These are phyloP conservation scores for Eleusine indica DNA, from an alignment of 176 grass and related monocot genomes.

Conservation along the genomic window DNA sequence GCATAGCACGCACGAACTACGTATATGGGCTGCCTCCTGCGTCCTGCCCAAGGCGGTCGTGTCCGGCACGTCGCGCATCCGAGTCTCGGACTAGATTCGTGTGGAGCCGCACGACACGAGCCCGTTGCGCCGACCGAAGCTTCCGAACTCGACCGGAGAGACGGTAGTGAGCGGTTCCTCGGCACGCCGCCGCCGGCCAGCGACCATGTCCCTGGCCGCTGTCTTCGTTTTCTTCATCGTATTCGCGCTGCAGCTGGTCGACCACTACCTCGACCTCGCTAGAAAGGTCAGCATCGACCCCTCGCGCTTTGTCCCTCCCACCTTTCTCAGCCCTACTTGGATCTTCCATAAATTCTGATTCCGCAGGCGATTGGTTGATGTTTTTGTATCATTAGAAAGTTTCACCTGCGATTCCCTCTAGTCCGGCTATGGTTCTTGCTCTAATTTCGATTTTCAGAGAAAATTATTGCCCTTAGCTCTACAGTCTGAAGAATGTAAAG, in stretches of 20 bases:
- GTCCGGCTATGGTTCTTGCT: neutral
- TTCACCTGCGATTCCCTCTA: neutral
- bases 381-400: neutral
- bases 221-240: conserved; percentile 75
- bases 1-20: neutral
- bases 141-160: conserved; percentile 10
- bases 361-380: neutral
- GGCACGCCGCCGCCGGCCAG: conserved; percentile 19
- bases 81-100: neutral
- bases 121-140: neutral
- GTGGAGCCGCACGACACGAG: no score
- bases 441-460: neutral
- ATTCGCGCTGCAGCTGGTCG: conserved; percentile 61
- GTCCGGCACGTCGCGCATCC: neutral
- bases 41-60: neutral
- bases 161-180: conserved; percentile 1
- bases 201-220: conserved; percentile 65
- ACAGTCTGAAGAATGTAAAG: neutral
- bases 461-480: neutral
- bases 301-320: neutral
- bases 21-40: neutral
- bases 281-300: conserved; percentile 60
- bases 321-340: neutral
- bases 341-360: conserved; percentile 20
- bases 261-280: conserved; percentile 64